Percentiles rank a stretch among this genome's conserved stretches.
These are phyloP conservation scores for Inga leiocalycina DNA, from an alignment of 306 rosid genomes.

Conservation along the genomic window DNA sequence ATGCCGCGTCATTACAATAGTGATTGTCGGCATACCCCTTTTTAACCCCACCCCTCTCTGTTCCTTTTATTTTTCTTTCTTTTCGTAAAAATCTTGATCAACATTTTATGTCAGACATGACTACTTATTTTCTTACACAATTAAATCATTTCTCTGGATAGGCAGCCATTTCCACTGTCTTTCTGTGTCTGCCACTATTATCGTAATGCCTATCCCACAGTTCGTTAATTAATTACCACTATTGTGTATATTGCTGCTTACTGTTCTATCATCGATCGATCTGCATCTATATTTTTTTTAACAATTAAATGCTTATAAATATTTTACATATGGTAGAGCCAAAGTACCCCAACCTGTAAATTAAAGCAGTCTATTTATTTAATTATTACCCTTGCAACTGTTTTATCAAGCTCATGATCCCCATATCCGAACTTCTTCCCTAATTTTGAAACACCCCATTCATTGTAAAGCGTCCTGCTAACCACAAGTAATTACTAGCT, in stretches of 20 bases:
- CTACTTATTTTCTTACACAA: not conserved
- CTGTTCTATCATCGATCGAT: not conserved
- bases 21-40: conserved; percentile 53
- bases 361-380: not conserved
- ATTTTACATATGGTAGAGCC: not conserved
- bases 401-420: conserved; percentile 3
- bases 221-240: conserved; percentile 4
- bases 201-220: conserved; percentile 26
- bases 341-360: not conserved
- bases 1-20: conserved; percentile 27
- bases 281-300: not conserved
- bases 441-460: not conserved
- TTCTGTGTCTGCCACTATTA: conserved; percentile 35
- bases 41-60: conserved; percentile 12
- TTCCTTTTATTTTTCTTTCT: not conserved
- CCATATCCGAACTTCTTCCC: not conserved
- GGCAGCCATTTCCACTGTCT: conserved; percentile 3
- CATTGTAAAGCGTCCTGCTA: not conserved
- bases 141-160: not conserved
- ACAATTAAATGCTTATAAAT: no score
- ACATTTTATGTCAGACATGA: conserved; percentile 5
- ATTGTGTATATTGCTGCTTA: not conserved
- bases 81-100: not conserved
- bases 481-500: not conserved
- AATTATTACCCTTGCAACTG: not conserved